Base-by-base conservation (phyloP, 2,329 filamentous ascomycete species). In the Plenodomus tracheiphilus region DNA sequence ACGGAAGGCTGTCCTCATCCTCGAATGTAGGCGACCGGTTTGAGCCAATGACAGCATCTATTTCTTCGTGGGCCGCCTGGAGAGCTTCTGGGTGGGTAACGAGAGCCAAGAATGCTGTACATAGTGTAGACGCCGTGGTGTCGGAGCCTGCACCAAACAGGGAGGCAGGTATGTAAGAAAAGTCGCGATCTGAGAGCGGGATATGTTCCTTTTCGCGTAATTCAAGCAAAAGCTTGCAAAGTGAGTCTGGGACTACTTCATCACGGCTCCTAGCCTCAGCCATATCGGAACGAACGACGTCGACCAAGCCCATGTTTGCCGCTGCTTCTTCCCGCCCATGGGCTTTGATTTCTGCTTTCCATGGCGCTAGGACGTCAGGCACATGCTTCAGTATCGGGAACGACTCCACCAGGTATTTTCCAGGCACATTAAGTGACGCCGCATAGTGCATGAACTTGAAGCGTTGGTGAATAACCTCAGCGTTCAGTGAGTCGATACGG, bases 101-200 rank as follows among this genome's bases (percentile, higher is more conserved):
- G 68, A 83, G 49, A 46, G 82, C 61, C 54, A 81, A 48, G 55
- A 83, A 76, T 65, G 75, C 79, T 15, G 72, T 74, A 49, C 76
- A 77, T 17, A 81, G 66, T 0, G 75, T 78, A 13, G 73, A 76
- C 0, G 77, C 74, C 0, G 78, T 80, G 0, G 79, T 81, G 51
- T 81, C 79, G 4, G 72, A 79, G 21, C 79, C 75, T 10, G 77
- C 79, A 21, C 78, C 78, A 48, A 78, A 77, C 6, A 79, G 63
- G 0, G 70, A 73, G 2, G 73, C 74, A 1, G 76, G 70, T 5
- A 78, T 68, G 58, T 75, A 78, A 2, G 73, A 72, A 46, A 79
- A 71, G 52, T 78, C 68, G 11, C 69, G 68, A 15, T 73, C 68
- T 0, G 72, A 71, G 38, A 80, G 68, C 0, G 70, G 69, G 5